Percentiles rank a stretch among this genome's conserved stretches.
phyloP scores from a whole-genome alignment of 2,329 filamentous ascomycete species.

The Penicillium sp. region DNA sequence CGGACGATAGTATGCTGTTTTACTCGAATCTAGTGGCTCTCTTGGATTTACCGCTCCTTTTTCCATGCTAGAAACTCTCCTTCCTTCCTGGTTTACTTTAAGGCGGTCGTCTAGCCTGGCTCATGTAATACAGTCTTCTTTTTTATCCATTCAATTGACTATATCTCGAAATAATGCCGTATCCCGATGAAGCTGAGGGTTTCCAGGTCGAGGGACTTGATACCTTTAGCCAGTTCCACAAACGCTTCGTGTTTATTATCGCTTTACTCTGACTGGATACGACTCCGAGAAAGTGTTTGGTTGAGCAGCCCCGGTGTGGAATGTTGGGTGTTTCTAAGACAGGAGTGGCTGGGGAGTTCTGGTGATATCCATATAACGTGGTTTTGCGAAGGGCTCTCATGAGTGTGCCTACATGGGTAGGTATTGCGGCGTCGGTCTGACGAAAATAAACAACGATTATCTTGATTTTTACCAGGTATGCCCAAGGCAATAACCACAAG shows the following conservation, averaged over 20 bases:
- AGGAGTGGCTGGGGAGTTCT: too few species aligned
- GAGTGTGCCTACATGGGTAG: neutral
- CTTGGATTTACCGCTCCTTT: conserved; percentile 10
- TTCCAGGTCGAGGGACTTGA: conserved; percentile 59
- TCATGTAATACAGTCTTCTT: neutral
- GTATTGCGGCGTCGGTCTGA: neutral
- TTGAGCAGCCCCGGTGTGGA: neutral
- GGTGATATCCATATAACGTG: neutral
- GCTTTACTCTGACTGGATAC: conserved; percentile 60
- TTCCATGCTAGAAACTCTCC: neutral
- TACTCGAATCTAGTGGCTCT: neutral
- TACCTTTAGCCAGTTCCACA: conserved; percentile 58
- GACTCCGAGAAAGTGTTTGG: conserved; percentile 38
- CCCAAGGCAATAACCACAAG: neutral
- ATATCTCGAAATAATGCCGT: conserved; percentile 37
- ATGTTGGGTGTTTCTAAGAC: neutral
- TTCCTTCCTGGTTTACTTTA: neutral
- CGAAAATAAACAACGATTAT: neutral
- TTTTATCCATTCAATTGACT: conserved; percentile 5
- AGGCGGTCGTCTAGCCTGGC: neutral
- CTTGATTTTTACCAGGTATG: neutral
- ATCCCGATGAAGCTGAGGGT: conserved; percentile 45
- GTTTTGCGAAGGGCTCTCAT: neutral
- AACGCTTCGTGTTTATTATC: conserved; percentile 62
- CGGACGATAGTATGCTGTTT: neutral